Evolutionary conservation across 1,284 basidiomycete genomes (phyloP), one percentile per base, ranked within the genome.

Genomic region (Boletus holoroseus): DNA sequence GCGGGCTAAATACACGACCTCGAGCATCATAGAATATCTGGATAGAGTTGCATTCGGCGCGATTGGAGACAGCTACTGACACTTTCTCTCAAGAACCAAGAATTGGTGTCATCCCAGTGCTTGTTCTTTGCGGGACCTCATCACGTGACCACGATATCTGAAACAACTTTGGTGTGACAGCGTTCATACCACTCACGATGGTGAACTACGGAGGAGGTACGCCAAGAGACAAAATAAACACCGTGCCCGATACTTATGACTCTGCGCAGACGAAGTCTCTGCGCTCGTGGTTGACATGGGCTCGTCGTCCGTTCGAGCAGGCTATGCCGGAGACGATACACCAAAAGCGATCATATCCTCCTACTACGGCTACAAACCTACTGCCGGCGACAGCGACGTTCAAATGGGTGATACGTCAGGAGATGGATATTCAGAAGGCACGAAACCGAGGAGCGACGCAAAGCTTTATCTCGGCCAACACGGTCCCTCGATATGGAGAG

Each of bases 221-320:
- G 80, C 57, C 59, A 44, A 20, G 24, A 27, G 12, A 20, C 4
- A 12, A 44, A 1, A 0, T 7, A 13, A 75, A 27, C 7, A 9
- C 13, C 11, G 3, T 39, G 13, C 22, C 38, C 5, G 31, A 51
- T 3, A 39, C 38, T 53, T 5, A 52, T 28, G 12, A 18, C 31
- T 27, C 22, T 32, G 4, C 35, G 16, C 55, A 91, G 91, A 94
- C 67, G 92, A 94, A 74, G 94, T 99, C 41, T 91, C 93, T 44
- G 96, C 95, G 20, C 76, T 99, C 49, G 96, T 99, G 34, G 74
- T 99, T 49, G 96, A 99, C 73, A 88, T 97, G 64, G 96, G 96
- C 42, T 79, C 90, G 34, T 88, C 90, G 42, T 88, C 91, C 16
- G 76, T 94, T 53, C 86, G 95, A 63, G 93, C 91, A 20, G 96